A percentile compares a stretch with the other conserved stretches of the same genome.
Evolutionary conservation across 176 grass and related monocot genomes (phyloP).

Genomic region (Cenchrus purpureus): DNA sequence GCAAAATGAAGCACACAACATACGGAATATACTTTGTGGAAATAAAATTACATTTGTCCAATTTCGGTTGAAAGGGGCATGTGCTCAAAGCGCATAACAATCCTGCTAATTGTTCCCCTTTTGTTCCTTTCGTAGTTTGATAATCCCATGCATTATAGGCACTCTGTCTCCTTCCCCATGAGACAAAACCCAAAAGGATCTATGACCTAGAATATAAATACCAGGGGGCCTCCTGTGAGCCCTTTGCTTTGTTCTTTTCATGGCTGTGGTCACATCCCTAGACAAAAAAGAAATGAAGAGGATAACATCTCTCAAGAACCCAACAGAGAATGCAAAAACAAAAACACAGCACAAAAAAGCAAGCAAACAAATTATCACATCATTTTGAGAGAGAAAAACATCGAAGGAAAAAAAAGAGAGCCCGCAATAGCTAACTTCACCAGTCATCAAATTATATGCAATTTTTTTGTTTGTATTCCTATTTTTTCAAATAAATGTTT

Average conservation of each 20-base stretch:
- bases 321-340: neutral
- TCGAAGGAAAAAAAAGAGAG: too few relatives aligned
- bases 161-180: conserved; percentile 13
- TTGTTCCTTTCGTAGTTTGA: conserved; percentile 20
- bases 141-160: conserved; percentile 31
- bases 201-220: neutral
- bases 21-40: neutral
- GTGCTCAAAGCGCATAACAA: neutral
- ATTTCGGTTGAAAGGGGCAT: neutral
- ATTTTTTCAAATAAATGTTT: too few relatives aligned
- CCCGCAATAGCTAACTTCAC: too few relatives aligned
- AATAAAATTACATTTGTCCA: neutral
- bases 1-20: neutral
- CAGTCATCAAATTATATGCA: too few relatives aligned
- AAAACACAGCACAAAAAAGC: neutral
- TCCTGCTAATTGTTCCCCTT: neutral
- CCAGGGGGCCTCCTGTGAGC: neutral
- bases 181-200: conserved; percentile 41
- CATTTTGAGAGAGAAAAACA: neutral
- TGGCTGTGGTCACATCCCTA: conserved; percentile 26
- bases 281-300: neutral
- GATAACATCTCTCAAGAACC: neutral
- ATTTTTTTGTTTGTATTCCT: too few relatives aligned
- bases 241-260: conserved; percentile 7
- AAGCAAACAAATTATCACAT: neutral